Evolutionary conservation across 2,329 filamentous ascomycete genomes (phyloP).

Genomic region (Ophiocordyceps robertsii): DNA sequence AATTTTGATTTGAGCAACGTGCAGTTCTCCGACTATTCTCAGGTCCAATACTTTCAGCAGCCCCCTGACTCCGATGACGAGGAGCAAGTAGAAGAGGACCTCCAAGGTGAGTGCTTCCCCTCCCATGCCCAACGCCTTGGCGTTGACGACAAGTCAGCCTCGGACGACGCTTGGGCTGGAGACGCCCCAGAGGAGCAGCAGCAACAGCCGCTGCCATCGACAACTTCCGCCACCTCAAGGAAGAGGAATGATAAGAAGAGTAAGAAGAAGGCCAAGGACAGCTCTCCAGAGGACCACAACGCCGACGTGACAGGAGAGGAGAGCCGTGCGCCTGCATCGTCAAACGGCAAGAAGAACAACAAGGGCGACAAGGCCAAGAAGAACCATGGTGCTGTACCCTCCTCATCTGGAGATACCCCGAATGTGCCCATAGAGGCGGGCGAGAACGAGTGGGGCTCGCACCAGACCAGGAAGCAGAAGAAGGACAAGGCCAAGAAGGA

Average conservation of each 20-base stretch:
- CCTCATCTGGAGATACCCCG: constrained; percentile 5
- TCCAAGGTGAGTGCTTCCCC: constrained; percentile 5
- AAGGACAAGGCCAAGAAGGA: constrained; percentile 12
- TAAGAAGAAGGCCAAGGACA: constrained; percentile 7
- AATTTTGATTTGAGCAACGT: constrained; percentile 23
- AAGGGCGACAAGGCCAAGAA: constrained; percentile 11
- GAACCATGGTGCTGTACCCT: constrained; percentile 5
- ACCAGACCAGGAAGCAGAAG: constrained; percentile 5
- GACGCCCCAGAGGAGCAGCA: neutral
- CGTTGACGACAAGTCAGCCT: neutral
- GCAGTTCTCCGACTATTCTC: constrained; percentile 28
- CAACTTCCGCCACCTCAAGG: constrained; percentile 1
- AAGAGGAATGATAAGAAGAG: constrained; percentile 9
- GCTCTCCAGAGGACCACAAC: constrained; percentile 6
- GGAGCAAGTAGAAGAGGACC: constrained; percentile 12
- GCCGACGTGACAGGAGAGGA: constrained; percentile 7
- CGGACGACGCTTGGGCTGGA: neutral
- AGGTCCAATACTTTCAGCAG: constrained; percentile 26
- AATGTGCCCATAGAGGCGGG: constrained; percentile 6
- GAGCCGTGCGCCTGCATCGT: constrained; percentile 2
- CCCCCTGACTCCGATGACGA: constrained; percentile 27
- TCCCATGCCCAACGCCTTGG: neutral
- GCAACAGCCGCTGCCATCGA: neutral
- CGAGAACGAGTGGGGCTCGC: constrained; percentile 3
- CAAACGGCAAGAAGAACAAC: constrained; percentile 10